A percentile compares a stretch with the other conserved stretches of the same genome.
Conservation (phyloP, 768 basidiomycete genomes). For the Multifurca ochricompacta region DNA sequence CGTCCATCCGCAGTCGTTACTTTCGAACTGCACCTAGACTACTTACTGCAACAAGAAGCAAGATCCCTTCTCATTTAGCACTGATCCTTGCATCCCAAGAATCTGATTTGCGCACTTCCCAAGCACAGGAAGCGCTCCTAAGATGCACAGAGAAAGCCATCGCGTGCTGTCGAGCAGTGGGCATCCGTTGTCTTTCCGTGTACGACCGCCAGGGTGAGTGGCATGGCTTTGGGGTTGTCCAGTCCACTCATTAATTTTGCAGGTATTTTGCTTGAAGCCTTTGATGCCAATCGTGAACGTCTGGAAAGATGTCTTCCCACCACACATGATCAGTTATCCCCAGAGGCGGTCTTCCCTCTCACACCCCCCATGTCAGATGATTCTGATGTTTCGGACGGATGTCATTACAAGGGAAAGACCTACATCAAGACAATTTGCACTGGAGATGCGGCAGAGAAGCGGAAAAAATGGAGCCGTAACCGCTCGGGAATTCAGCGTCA, state of each 20-base stretch:
- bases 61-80: conserved; percentile 60
- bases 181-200: conserved; percentile 57
- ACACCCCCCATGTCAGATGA: conserved; percentile 75
- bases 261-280: conserved; percentile 12
- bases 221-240: not conserved
- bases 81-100: conserved; percentile 49
- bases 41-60: conserved; percentile 44
- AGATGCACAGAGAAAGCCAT: conserved; percentile 47
- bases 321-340: conserved; percentile 27
- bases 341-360: conserved; percentile 59
- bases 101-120: conserved; percentile 27
- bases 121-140: conserved; percentile 37
- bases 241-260: conserved; percentile 29
- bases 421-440: conserved; percentile 4
- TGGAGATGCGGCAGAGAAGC: not conserved
- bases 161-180: conserved; percentile 54
- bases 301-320: conserved; percentile 24
- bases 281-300: conserved; percentile 23
- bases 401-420: not conserved
- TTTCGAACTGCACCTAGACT: conserved; percentile 37
- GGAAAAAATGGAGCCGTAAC: conserved; percentile 3
- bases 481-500: conserved; percentile 17
- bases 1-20: conserved; percentile 35
- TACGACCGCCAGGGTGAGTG: conserved; percentile 65
- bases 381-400: conserved; percentile 35